Percentiles rank a stretch among this genome's conserved stretches.
Evolutionary conservation across 352 stramenopile species (phyloP).

Genomic region (Elongisporangium prolatum): DNA sequence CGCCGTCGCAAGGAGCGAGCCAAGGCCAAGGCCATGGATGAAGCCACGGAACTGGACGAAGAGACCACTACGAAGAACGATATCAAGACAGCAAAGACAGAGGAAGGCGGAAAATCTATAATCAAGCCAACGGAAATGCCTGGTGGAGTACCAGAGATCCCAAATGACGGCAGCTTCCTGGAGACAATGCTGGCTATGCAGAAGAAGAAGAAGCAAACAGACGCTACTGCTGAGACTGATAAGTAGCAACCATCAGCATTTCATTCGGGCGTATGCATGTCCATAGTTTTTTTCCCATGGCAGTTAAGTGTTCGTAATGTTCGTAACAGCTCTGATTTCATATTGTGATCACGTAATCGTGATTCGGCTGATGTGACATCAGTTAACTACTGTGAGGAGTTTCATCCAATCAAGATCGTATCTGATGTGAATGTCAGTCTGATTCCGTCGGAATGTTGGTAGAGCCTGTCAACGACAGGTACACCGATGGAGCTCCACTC

Average conservation of each 20-base stretch:
- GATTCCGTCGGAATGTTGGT: not conserved
- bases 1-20: constrained; percentile 67
- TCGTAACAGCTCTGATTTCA: too few species aligned
- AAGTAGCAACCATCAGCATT: not conserved
- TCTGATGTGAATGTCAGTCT: not conserved
- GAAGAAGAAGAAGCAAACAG: constrained; percentile 22
- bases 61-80: constrained; percentile 2
- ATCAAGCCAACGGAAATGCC: constrained; percentile 44
- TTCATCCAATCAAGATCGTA: not conserved
- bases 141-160: constrained; percentile 66
- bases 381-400: not conserved
- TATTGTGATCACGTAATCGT: not conserved
- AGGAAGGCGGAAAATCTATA: constrained; percentile 13
- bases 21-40: constrained; percentile 37
- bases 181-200: constrained; percentile 66
- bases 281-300: not conserved
- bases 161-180: constrained; percentile 80
- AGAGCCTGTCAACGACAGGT: not conserved
- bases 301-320: not conserved
- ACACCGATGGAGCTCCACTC: too few species aligned
- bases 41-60: constrained; percentile 11
- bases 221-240: not conserved
- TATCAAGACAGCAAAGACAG: constrained; percentile 10
- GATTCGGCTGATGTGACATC: not conserved
- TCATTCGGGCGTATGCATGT: not conserved